Percentiles rank a stretch among this genome's conserved stretches.
phyloP scores from a whole-genome alignment of 345 rosid species.

The Ceriops zippeliana region DNA sequence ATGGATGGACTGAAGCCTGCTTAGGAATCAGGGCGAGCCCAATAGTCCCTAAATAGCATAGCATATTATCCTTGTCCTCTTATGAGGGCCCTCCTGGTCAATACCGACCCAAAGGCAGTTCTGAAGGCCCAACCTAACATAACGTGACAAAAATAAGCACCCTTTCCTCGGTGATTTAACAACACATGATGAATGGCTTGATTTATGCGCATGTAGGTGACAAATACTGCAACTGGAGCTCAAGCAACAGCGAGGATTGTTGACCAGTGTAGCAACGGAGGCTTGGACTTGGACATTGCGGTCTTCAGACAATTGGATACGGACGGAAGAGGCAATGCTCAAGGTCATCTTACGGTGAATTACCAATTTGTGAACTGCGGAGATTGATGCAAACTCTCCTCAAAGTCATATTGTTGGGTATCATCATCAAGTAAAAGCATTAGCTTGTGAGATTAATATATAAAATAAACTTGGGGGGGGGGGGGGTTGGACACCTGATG shows the following conservation, averaged over 20 bases:
- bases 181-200: neutral
- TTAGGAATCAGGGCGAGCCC: too few relatives aligned
- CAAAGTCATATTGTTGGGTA: neutral
- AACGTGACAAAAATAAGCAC: too few relatives aligned
- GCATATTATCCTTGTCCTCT: too few relatives aligned
- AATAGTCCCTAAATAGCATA: too few relatives aligned
- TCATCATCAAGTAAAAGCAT: neutral
- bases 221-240: conserved; percentile 5
- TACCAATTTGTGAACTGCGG: conserved; percentile 22
- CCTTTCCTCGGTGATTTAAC: too few relatives aligned
- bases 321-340: conserved; percentile 13
- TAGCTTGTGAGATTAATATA: neutral
- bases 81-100: too few relatives aligned
- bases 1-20: too few relatives aligned
- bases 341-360: conserved; percentile 20
- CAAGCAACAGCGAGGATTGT: conserved; percentile 15
- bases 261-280: conserved; percentile 27
- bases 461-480: neutral
- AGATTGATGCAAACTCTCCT: neutral
- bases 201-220: conserved; percentile 11
- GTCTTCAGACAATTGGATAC: conserved; percentile 19
- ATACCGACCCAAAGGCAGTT: too few relatives aligned
- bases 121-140: too few relatives aligned
- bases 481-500: too few relatives aligned
- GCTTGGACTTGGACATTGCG: conserved; percentile 20